A percentile compares a stretch with the other conserved stretches of the same genome.
Conservation (phyloP, 495 filamentous ascomycete genomes). For the Copromyces sp. region DNA sequence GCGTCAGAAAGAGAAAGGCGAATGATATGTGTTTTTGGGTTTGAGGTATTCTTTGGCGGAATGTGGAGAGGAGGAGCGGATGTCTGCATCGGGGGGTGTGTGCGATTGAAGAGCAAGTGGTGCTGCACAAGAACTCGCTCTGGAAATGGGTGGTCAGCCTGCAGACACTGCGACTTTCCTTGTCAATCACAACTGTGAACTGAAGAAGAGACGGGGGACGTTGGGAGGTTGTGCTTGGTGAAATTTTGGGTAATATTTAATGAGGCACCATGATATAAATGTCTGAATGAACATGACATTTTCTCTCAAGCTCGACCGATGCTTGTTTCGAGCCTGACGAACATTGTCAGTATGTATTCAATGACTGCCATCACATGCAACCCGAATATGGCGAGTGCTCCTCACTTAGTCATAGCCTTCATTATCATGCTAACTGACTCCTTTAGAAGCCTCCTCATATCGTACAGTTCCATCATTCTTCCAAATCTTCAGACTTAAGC, state of each 20-base stretch:
- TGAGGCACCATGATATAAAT: background rate
- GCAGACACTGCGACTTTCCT: background rate
- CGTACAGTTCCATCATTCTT: background rate
- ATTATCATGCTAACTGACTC: background rate
- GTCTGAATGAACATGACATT: background rate
- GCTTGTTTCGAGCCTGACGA: background rate
- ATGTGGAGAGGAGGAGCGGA: background rate
- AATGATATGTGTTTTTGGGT: background rate
- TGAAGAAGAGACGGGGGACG: background rate
- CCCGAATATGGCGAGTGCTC: background rate
- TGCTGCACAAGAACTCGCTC: background rate
- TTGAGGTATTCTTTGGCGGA: background rate
- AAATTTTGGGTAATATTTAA: conserved; percentile 4
- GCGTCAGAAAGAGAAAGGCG: background rate
- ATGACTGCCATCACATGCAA: background rate
- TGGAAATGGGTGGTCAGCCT: background rate
- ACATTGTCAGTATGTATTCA: background rate
- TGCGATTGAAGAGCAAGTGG: background rate
- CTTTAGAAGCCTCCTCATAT: background rate
- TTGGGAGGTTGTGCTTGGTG: background rate
- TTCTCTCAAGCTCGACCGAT: background rate
- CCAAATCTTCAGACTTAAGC: background rate
- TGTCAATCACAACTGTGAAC: background rate
- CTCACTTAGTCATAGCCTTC: background rate
- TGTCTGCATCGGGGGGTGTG: background rate